These are phyloP conservation scores for Coelastrella sp. DNA, from an alignment of 139 green algal species.

Conservation along the genomic window DNA sequence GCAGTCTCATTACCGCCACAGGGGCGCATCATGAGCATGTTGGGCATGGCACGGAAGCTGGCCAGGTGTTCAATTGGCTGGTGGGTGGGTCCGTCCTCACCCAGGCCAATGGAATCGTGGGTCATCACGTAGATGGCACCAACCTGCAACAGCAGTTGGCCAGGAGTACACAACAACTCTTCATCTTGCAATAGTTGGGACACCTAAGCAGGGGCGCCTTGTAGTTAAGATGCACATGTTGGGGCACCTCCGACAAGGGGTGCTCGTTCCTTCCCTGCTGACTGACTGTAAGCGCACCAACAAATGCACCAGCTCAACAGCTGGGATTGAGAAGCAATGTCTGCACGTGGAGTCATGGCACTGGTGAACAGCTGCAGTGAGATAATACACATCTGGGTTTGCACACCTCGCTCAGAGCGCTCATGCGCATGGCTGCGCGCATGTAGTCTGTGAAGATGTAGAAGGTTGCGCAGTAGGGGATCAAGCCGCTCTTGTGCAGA, in stretches of 20 bases:
- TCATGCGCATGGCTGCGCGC: constrained; percentile 96
- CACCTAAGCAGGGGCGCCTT: too few relatives aligned
- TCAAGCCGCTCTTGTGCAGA: constrained; percentile 90
- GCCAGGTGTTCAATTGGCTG: constrained; percentile 98
- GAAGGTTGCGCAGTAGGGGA: constrained; percentile 99
- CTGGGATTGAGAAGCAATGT: too few relatives aligned
- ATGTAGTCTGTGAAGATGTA: constrained; percentile 99
- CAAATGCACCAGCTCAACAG: too few relatives aligned
- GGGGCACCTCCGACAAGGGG: too few relatives aligned
- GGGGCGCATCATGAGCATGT: constrained; percentile 96
- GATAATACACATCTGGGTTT: too few relatives aligned
- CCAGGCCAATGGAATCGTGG: constrained; percentile 99
- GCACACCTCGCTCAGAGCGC: constrained; percentile 85
- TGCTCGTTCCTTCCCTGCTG: too few relatives aligned
- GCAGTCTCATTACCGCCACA: constrained; percentile 97
- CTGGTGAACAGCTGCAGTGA: too few relatives aligned
- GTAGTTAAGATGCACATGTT: too few relatives aligned
- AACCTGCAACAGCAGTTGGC: constrained; percentile 47
- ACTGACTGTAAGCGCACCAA: too few relatives aligned
- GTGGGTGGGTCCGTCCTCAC: constrained; percentile 99
- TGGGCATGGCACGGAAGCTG: constrained; percentile 98
- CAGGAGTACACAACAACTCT: background rate
- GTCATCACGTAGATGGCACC: constrained; percentile 98
- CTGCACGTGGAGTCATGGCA: too few relatives aligned
- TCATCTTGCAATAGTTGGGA: too few relatives aligned